A percentile compares a stretch with the other conserved stretches of the same genome.
Conservation (phyloP, 169 alveolate species). For the Sarcocystis neurona region DNA sequence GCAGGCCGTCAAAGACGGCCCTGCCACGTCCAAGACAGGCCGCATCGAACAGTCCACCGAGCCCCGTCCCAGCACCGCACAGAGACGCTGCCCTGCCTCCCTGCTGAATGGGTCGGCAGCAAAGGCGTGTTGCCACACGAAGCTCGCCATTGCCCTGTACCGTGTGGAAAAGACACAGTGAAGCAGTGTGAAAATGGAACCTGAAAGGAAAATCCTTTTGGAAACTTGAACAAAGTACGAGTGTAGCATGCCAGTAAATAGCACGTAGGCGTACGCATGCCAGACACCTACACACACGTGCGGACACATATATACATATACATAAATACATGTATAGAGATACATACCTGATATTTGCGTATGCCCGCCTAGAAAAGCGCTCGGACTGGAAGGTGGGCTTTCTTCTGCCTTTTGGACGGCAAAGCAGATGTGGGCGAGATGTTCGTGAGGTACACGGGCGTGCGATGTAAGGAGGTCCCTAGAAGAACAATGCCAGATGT, state of each 20-base stretch:
- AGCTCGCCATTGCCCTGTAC: slow-evolving; percentile 49
- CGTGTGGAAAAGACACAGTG: not conserved
- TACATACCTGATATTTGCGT: not conserved
- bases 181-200: not conserved
- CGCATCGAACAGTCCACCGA: not conserved
- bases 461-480: too few species aligned
- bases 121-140: slow-evolving; percentile 35
- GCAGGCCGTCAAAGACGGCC: not conserved
- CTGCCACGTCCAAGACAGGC: slow-evolving; percentile 20
- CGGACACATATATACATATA: not conserved
- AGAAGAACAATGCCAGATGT: too few species aligned
- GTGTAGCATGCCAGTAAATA: not conserved
- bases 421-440: too few species aligned
- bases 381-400: too few species aligned
- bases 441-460: too few species aligned
- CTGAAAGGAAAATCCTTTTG: not conserved
- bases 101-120: not conserved
- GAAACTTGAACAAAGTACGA: too few species aligned
- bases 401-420: too few species aligned
- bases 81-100: not conserved
- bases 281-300: not conserved
- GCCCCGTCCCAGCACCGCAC: not conserved
- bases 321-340: not conserved
- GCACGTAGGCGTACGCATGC: not conserved
- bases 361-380: too few species aligned